phyloP scores from a whole-genome alignment of 352 stramenopile genomes.

The Achlya hypogyna region DNA sequence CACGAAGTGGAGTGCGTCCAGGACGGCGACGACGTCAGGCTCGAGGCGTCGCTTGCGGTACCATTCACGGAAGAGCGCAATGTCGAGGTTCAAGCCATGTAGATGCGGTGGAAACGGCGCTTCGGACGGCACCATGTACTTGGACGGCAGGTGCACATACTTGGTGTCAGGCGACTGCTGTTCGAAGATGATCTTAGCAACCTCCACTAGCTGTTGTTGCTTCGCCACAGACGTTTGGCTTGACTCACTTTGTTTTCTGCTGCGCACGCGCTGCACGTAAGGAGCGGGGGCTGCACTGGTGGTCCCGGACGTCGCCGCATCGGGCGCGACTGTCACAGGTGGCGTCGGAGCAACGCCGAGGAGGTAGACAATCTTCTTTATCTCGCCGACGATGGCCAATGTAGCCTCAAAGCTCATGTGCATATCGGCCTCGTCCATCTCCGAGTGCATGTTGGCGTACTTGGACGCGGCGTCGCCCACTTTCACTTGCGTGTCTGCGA shows the following conservation, averaged over 20 bases:
- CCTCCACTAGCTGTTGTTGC: background rate
- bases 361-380: conserved; percentile 5
- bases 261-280: background rate
- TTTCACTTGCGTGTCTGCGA: conserved; percentile 1
- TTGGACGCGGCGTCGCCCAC: background rate
- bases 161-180: conserved; percentile 1
- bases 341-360: background rate
- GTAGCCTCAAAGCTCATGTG: conserved; percentile 2
- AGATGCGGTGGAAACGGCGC: background rate
- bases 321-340: background rate
- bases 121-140: background rate
- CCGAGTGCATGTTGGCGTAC: conserved; percentile 3
- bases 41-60: background rate
- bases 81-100: background rate
- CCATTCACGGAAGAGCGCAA: background rate
- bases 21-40: background rate
- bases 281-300: background rate
- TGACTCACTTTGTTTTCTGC: background rate
- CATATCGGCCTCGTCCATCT: conserved; percentile 8
- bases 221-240: background rate
- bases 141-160: background rate
- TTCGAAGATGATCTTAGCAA: background rate
- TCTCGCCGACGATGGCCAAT: background rate
- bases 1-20: conserved; percentile 14
- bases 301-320: background rate